Base-by-base conservation (phyloP, 352 stramenopile species). In the Phytophthora aleatoria region DNA sequence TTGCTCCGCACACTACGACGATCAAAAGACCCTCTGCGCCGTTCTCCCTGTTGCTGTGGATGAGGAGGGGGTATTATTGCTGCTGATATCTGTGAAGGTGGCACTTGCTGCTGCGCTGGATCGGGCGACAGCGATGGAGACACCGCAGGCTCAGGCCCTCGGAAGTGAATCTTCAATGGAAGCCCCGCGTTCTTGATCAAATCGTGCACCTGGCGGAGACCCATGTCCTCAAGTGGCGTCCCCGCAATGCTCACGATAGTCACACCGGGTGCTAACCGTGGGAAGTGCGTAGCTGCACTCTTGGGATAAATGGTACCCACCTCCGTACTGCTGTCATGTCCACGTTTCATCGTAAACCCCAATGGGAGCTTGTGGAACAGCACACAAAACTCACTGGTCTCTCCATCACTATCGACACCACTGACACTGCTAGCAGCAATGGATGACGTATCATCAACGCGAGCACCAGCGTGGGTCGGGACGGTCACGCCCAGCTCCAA, bases 261-360 rank as follows among this genome's bases (percentile, higher is more conserved):
- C 26, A 92, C 75, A n/a, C 88, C 86, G 1, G 85, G 74, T 43
- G 79, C 58, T 11, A 96, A 64, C 5, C 88, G 81, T 7, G 74
- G 69, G 66, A 95, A 96, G 62, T 90, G 83, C 10, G 84, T 91
- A 10, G 79, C 83, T 2, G 76, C 78, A 50, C 84, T 92, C 50
- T 89, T 86, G 1, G 87, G 84, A 50, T 92, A 93, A 60, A 94
- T 91, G n/a, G 85, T 93, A 15, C 85, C 86, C 5, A 96, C 86
- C 38, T 93, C 85, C 1, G 81, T 93, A 28, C 64, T 76, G 15
- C 61, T 60, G 63, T 92, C 82, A 61, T 82, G 77, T 13, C 85
- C 81, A 44, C 91, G 81, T 62, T 92, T 92, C 71, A 96, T 83
- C 5, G 86, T 94, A 56, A 96, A 95, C 7, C 88, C 88, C 16